These are phyloP conservation scores for Lipomyces yamadae DNA, from an alignment of 805 yeast genomes.

Conservation along the genomic window DNA sequence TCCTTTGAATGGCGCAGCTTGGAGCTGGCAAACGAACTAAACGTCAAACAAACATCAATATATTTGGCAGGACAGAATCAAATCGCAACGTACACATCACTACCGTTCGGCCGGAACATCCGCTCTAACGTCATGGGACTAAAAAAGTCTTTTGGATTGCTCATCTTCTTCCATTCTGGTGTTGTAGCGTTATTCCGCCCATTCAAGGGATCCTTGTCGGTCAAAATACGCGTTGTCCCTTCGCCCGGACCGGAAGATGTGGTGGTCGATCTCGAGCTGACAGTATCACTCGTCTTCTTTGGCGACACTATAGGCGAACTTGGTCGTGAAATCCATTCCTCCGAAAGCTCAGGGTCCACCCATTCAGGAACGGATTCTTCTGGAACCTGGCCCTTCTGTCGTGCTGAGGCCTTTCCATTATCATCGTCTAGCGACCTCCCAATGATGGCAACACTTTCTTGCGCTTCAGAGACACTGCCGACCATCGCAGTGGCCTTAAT, in stretches of 20 bases:
- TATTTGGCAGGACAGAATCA: not conserved
- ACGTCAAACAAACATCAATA: not conserved
- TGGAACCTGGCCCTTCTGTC: not conserved
- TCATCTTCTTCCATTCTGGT: slow-evolving; percentile 31
- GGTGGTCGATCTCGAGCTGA: slow-evolving; percentile 9
- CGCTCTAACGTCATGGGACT: slow-evolving; percentile 36
- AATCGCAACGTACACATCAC: slow-evolving; percentile 14
- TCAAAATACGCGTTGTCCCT: slow-evolving; percentile 32
- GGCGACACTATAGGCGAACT: slow-evolving; percentile 22
- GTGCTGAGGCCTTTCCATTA: not conserved
- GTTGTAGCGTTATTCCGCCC: slow-evolving; percentile 11
- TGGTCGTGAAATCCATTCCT: slow-evolving; percentile 36
- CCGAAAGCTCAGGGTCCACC: slow-evolving; percentile 35
- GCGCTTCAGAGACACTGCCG: not conserved
- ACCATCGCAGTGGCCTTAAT: not conserved
- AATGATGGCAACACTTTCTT: not conserved
- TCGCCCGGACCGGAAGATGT: slow-evolving; percentile 13
- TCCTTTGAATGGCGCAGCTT: slow-evolving; percentile 16
- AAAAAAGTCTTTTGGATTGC: slow-evolving; percentile 27
- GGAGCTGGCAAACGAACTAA: slow-evolving; percentile 9
- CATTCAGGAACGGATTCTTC: slow-evolving; percentile 31
- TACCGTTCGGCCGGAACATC: slow-evolving; percentile 27
- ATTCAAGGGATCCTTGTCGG: not conserved
- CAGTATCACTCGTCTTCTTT: slow-evolving; percentile 5
- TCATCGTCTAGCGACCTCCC: not conserved